Conservation (phyloP, 345 rosid genomes). For the Capsella bursapastoris region DNA sequence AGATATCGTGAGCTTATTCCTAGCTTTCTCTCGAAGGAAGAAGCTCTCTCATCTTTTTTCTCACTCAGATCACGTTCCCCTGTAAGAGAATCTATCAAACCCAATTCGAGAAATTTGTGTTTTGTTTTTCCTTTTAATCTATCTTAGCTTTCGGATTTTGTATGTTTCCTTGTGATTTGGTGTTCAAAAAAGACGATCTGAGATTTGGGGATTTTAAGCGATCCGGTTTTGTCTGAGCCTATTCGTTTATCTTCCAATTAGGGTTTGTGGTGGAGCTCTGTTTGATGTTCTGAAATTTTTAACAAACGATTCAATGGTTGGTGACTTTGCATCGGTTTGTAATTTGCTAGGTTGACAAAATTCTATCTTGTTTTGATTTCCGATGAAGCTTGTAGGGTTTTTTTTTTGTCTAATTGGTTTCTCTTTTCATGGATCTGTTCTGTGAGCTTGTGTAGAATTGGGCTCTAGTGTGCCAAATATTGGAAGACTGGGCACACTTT, state of each 20-base stretch:
- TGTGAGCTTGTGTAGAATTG: constrained; percentile 23
- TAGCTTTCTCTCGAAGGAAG: constrained; percentile 42
- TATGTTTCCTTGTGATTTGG: constrained; percentile 21
- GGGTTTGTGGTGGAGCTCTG: constrained; percentile 42
- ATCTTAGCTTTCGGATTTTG: constrained; percentile 25
- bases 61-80: constrained; percentile 36
- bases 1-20: constrained; percentile 40
- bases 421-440: constrained; percentile 4
- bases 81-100: constrained; percentile 46
- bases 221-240: constrained; percentile 11
- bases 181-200: constrained; percentile 19
- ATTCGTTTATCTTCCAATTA: background rate
- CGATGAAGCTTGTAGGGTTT: constrained; percentile 17
- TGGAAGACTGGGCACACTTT: background rate
- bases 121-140: background rate
- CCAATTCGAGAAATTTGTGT: constrained; percentile 19
- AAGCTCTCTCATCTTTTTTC: constrained; percentile 31
- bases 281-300: constrained; percentile 23
- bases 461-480: constrained; percentile 7
- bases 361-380: constrained; percentile 14
- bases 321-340: constrained; percentile 41
- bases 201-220: constrained; percentile 29
- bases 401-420: constrained; percentile 2
- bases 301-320: constrained; percentile 41
- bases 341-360: constrained; percentile 31